Conservation (phyloP, 306 rosid species). For the Cicer yamashitae region DNA sequence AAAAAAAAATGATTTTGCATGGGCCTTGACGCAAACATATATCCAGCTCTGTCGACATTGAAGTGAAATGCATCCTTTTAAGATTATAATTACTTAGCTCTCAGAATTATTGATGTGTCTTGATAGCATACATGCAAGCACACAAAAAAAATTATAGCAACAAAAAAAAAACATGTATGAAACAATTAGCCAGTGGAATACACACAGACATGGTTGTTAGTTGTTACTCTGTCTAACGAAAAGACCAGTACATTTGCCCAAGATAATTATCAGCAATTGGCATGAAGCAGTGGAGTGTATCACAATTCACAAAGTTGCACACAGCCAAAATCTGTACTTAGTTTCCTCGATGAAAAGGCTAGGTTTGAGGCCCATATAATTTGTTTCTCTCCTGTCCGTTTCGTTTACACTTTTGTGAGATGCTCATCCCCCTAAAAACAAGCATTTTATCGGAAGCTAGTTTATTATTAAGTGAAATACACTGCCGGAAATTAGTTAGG, state of each 20-base stretch:
- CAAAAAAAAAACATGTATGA: too few relatives aligned
- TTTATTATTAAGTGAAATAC: too few relatives aligned
- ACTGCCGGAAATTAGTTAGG: too few relatives aligned
- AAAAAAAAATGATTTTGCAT: neutral
- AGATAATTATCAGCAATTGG: neutral
- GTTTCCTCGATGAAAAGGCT: neutral
- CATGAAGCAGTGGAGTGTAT: neutral
- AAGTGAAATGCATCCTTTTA: neutral
- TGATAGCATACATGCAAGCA: too few relatives aligned
- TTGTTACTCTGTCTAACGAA: too few relatives aligned
- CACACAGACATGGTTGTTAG: too few relatives aligned
- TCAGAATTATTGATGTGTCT: neutral
- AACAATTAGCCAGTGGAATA: too few relatives aligned
- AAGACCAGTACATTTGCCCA: neutral
- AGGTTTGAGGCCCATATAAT: conserved; percentile 21
- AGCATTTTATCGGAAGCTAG: too few relatives aligned
- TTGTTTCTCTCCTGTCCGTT: neutral
- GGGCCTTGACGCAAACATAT: neutral
- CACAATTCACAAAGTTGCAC: conserved; percentile 16
- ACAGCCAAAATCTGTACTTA: neutral
- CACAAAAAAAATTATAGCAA: too few relatives aligned
- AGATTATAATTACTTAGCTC: neutral
- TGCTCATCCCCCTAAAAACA: too few relatives aligned
- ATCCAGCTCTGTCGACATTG: neutral
- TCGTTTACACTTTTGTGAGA: neutral